Conservation (phyloP, 805 yeast species). For the Lipomyces mesembrius region DNA sequence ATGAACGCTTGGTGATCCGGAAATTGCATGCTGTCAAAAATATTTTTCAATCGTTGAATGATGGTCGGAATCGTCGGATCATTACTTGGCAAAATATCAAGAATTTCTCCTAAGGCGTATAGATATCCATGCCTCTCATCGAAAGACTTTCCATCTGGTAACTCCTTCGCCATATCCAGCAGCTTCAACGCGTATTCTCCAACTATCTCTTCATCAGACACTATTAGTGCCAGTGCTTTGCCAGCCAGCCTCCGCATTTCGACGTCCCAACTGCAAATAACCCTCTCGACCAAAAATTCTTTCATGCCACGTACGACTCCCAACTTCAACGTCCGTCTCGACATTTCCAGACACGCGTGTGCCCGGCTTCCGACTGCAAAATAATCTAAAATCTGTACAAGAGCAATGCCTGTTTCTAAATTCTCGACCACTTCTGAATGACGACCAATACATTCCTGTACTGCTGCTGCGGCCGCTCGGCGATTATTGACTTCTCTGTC, state of each 20-base stretch:
- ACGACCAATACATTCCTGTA: conserved; percentile 85
- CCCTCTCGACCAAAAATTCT: conserved; percentile 45
- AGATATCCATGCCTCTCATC: conserved; percentile 40
- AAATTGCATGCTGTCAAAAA: conserved; percentile 19
- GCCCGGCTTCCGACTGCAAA: conserved; percentile 52
- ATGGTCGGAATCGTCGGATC: background rate
- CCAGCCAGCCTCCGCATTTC: conserved; percentile 53
- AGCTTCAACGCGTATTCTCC: conserved; percentile 16
- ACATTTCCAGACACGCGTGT: conserved; percentile 50
- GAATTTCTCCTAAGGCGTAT: conserved; percentile 39
- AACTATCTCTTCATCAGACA: conserved; percentile 3
- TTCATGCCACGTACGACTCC: conserved; percentile 36
- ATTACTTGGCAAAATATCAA: background rate
- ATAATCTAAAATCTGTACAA: conserved; percentile 66
- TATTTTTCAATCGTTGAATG: background rate
- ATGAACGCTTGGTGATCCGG: conserved; percentile 20
- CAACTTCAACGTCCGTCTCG: conserved; percentile 40
- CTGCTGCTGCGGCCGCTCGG: conserved; percentile 81
- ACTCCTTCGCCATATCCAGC: conserved; percentile 26
- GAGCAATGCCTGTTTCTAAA: conserved; percentile 45
- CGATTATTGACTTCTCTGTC: conserved; percentile 77
- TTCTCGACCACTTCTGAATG: conserved; percentile 44
- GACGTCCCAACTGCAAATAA: conserved; percentile 49
- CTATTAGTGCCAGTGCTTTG: conserved; percentile 43
- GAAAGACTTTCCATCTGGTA: conserved; percentile 18